A percentile compares a stretch with the other conserved stretches of the same genome.
Conservation (phyloP, 306 rosid genomes). For the Cicer bijugum region DNA sequence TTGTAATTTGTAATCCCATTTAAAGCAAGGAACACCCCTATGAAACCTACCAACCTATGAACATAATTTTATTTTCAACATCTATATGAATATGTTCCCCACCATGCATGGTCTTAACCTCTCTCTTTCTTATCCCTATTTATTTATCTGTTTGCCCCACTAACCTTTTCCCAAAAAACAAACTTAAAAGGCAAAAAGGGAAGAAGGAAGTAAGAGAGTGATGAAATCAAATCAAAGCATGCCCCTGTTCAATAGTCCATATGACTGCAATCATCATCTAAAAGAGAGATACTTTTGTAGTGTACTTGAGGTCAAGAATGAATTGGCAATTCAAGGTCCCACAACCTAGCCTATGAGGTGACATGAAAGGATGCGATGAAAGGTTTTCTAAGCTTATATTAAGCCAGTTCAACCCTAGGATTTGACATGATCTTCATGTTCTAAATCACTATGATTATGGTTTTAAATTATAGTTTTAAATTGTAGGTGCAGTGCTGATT, state of each 20-base stretch:
- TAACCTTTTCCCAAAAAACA: constrained; percentile 41
- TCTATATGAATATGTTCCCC: constrained; percentile 92
- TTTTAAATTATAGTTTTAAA: constrained; percentile 40
- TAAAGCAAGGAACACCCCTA: constrained; percentile 59
- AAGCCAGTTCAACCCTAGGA: constrained; percentile 59
- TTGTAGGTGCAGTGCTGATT: no score
- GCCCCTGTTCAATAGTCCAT: constrained; percentile 58
- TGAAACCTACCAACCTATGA: constrained; percentile 60
- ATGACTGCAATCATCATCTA: constrained; percentile 82
- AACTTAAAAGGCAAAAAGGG: constrained; percentile 54
- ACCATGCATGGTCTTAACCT: constrained; percentile 76
- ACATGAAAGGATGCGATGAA: constrained; percentile 91
- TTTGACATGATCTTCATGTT: constrained; percentile 65
- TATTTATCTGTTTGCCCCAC: constrained; percentile 46
- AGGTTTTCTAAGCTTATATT: constrained; percentile 57
- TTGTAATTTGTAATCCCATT: constrained; percentile 51
- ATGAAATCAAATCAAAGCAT: constrained; percentile 47
- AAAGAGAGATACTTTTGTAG: constrained; percentile 66
- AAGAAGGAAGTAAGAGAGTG: constrained; percentile 48
- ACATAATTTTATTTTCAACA: constrained; percentile 68
- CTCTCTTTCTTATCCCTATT: constrained; percentile 46
- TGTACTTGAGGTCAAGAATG: constrained; percentile 75
- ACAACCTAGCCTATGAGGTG: constrained; percentile 54
- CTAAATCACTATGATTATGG: constrained; percentile 3
- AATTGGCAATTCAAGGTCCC: constrained; percentile 64